These are phyloP conservation scores for Mitragyna speciosa DNA, from an alignment of 257 asterid species.

Conservation along the genomic window DNA sequence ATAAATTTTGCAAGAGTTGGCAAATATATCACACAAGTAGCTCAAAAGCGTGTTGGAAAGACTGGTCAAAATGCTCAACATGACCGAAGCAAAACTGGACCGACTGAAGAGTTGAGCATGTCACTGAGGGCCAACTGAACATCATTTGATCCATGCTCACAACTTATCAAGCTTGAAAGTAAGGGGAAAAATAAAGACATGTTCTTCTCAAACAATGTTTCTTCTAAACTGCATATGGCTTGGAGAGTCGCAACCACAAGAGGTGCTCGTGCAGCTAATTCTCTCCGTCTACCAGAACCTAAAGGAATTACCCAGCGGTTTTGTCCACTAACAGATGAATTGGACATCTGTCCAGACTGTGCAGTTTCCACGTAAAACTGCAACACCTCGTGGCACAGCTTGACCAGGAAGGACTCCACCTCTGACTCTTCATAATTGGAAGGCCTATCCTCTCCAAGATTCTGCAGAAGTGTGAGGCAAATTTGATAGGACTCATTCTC, in stretches of 20 bases:
- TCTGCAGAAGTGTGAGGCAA: conserved; percentile 81
- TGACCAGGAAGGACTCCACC: conserved; percentile 76
- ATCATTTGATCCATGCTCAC: conserved; percentile 96
- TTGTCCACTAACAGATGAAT: conserved; percentile 39
- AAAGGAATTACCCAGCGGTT: conserved; percentile 74
- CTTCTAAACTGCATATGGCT: conserved; percentile 78
- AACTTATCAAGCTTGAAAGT: conserved; percentile 76
- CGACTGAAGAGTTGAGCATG: conserved; percentile 78
- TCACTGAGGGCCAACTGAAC: conserved; percentile 85
- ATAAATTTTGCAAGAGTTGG: conserved; percentile 22
- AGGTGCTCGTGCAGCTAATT: conserved; percentile 94
- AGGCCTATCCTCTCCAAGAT: conserved; percentile 65
- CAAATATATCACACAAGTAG: conserved; percentile 49
- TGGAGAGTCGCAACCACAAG: conserved; percentile 77
- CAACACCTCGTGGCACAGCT: conserved; percentile 81
- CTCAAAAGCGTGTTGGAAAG: conserved; percentile 16
- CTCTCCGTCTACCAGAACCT: conserved; percentile 86
- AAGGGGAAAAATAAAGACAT: conserved; percentile 70
- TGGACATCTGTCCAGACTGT: conserved; percentile 37
- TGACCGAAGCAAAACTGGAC: conserved; percentile 78
- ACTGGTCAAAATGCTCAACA: conserved; percentile 43
- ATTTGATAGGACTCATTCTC: conserved; percentile 96
- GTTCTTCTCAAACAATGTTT: conserved; percentile 74
- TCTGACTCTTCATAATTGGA: conserved; percentile 53
- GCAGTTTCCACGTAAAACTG: conserved; percentile 73